Evolutionary conservation across 75 land plant species (phyloP), one percentile per base, ranked within the genome.

Genomic region (Selaginella tamariscina): DNA sequence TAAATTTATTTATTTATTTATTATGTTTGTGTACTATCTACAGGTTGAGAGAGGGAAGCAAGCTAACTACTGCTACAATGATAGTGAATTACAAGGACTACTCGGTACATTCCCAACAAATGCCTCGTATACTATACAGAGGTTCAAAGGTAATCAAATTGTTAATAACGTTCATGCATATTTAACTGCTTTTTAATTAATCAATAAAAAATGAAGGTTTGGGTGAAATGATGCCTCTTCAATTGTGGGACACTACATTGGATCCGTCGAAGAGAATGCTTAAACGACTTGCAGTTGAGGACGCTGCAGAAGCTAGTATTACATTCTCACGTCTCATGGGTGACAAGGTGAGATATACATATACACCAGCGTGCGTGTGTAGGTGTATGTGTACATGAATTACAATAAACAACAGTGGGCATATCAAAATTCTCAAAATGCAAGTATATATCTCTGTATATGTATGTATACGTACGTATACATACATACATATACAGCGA

Each of bases 181-280:
- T 15, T 39, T 39, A 39, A 15, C 49, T 5, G 49, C 11, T 39
- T 39, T 15, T 5, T 15, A 39, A 39, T 15, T 39, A 5, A 39
- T 39, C 15, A 5, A 15, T 5, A 5, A 39, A 39, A 15, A 55
- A 54, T 79, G 62, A 2, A 94, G 98, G 98, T 0, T 71, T 94
- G 71, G 98, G 98, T 15, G 98, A 94, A 76, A 94, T 94, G 98
- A 94, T 94, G 98, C 98, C 98, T 28, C 29, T 65, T 54, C 98
- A 94, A 68, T 71, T 94, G 23, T 94, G 98, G 98, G 98, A 94
- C 60, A 94, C 98, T 29, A 94, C 98, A 1, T 57, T 94, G 72
- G 83, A 94, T 69, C 98, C 98, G 13, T 77, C 81, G 33, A 73
- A 64, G 74, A 81, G 98, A 60, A 65, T 85, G 66, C 71, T 94